A percentile compares a stretch with the other conserved stretches of the same genome.
These are phyloP conservation scores for Lasiosphaeria hispida DNA, from an alignment of 495 filamentous ascomycete genomes.

Conservation along the genomic window DNA sequence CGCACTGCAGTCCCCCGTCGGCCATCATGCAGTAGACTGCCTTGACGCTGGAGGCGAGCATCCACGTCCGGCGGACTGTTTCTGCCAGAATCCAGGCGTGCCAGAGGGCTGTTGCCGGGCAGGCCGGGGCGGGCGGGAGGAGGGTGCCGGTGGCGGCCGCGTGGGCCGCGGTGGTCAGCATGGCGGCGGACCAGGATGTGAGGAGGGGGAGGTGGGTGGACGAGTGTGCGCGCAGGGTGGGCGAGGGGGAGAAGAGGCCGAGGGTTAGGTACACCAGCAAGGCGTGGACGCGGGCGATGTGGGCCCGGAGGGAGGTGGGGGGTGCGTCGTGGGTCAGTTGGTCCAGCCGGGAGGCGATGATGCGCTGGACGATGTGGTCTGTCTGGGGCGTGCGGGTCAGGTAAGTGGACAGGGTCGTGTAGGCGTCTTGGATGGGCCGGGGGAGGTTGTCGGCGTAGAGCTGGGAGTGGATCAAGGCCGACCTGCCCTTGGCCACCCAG, in stretches of 20 bases:
- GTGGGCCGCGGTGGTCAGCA: constrained; percentile 26
- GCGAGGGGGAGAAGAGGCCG: constrained; percentile 55
- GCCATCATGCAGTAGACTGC: constrained; percentile 27
- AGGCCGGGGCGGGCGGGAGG: constrained; percentile 40
- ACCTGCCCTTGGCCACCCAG: constrained; percentile 24
- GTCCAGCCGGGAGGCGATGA: constrained; percentile 14
- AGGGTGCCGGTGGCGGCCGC: constrained; percentile 18
- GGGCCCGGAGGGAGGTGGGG: constrained; percentile 9
- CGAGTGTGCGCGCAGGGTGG: constrained; percentile 45
- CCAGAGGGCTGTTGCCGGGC: constrained; percentile 24
- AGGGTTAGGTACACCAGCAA: constrained; percentile 52
- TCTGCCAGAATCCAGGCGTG: constrained; percentile 39
- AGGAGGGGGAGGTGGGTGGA: constrained; percentile 44
- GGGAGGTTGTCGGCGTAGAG: constrained; percentile 32
- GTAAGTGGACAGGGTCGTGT: constrained; percentile 21
- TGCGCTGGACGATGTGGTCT: constrained; percentile 19
- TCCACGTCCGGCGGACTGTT: constrained; percentile 34
- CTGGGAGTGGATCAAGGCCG: constrained; percentile 38
- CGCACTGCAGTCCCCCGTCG: constrained; percentile 26
- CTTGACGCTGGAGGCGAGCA: constrained; percentile 20
- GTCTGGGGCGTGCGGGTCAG: constrained; percentile 6
- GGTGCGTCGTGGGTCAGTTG: not conserved
- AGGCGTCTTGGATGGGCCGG: constrained; percentile 30
- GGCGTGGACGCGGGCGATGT: constrained; percentile 45
- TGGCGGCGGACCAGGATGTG: constrained; percentile 35